Evolutionary conservation across 306 rosid species (phyloP), one percentile per base, ranked within the genome.

Genomic region (Citrullus mucosospermus): DNA sequence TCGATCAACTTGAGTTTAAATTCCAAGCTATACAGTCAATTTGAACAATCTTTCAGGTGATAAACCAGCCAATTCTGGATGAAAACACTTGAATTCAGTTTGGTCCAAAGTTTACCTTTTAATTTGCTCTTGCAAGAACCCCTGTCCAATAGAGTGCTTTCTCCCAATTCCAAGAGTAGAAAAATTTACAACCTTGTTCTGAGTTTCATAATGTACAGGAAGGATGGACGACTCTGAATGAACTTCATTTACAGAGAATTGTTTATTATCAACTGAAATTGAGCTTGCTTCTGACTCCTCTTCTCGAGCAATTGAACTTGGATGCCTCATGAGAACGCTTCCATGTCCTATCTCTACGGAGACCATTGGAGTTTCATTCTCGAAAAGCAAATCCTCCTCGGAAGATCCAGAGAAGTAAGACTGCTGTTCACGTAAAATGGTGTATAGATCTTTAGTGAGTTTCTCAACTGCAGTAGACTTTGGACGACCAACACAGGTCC

Each of bases 291-390:
- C 99, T 8, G 99, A 96, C 85, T 92, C 99, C 84, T 96, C 99
- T 53, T 96, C 98, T 63, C 88, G 92, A 58, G 88, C 86, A 78
- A 92, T 84, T 68, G 88, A 89, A 82, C 92, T 96, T 13, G 99
- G 99, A 82, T 93, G 97, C 91, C 92, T 90, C 34, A 96, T 93
- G 85, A 96, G 99, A 83, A 96, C 86, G 18, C 98, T 93, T 83
- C 99, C 99, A 83, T 96, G 99, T 74, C 97, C 99, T 81, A 96
- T 92, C 93, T 96, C 99, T 80, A 92, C 99, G 58, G 98, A 96
- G 80, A 96, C 98, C 98, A 93, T 87, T 12, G 99, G 97, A 36
- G 89, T 84, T 83, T 90, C 96, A 57, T 88, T 91, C 80, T 90
- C 98, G 32, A 90, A 96, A 84, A 93, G 98, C 66, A 96, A 86